These are phyloP conservation scores for Quercus agrifolia DNA, from an alignment of 306 rosid species.

Conservation along the genomic window DNA sequence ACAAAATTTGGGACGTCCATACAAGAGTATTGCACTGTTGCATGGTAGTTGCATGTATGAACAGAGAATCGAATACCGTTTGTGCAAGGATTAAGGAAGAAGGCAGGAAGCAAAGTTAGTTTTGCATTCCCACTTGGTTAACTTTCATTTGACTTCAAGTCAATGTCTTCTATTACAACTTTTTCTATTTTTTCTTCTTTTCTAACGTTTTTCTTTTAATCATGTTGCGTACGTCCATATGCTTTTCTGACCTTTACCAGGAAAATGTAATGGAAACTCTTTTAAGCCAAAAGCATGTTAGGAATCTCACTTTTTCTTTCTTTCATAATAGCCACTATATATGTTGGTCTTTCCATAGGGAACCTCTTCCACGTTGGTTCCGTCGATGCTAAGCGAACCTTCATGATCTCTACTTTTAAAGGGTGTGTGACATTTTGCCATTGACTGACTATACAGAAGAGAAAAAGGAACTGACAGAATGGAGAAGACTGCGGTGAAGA, in stretches of 20 bases:
- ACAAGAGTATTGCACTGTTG: too few relatives aligned
- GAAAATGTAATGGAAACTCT: not conserved
- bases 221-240: not conserved
- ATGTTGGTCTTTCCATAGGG: too few relatives aligned
- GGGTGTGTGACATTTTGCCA: not conserved
- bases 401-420: not conserved
- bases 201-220: not conserved
- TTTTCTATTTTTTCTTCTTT: not conserved
- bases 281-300: not conserved
- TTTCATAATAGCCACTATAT: too few relatives aligned
- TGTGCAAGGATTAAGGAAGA: too few relatives aligned
- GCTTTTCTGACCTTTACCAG: not conserved
- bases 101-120: too few relatives aligned
- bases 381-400: not conserved
- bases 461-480: not conserved
- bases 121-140: too few relatives aligned
- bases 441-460: not conserved
- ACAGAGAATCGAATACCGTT: too few relatives aligned
- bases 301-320: not conserved
- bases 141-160: not conserved
- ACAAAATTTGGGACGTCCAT: too few relatives aligned
- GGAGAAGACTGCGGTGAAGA: not conserved
- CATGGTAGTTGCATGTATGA: not conserved
- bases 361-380: not conserved
- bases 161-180: not conserved